Conservation (phyloP, 805 yeast genomes). For the Jamesozyma piceae region DNA sequence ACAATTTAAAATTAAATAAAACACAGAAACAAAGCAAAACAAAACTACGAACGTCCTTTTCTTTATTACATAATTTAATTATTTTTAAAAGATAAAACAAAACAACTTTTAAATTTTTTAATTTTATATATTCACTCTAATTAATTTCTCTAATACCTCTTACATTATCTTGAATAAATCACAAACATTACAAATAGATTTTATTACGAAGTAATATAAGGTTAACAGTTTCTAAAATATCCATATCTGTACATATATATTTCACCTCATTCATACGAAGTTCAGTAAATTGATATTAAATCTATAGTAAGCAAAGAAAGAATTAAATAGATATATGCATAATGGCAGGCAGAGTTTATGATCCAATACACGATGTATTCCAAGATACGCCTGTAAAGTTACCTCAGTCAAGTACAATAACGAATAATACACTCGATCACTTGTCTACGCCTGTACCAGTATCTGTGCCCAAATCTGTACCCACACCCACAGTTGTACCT, state of each 20-base stretch:
- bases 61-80: background rate
- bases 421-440: background rate
- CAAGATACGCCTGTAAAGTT: conserved; percentile 12
- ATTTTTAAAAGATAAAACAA: no score
- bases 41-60: background rate
- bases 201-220: no score
- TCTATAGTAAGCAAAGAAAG: no score
- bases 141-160: background rate
- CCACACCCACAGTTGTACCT: background rate
- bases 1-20: background rate
- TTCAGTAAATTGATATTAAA: no score
- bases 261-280: no score
- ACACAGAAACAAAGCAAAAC: background rate
- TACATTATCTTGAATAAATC: no score
- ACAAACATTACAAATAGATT: no score
- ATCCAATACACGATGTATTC: conserved; percentile 30
- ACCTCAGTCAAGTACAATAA: background rate
- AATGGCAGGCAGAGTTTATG: conserved; percentile 30
- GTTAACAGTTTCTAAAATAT: no score
- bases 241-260: no score
- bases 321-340: background rate
- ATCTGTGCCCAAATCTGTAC: no score
- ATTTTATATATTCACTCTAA: background rate
- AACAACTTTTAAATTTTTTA: no score
- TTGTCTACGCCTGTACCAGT: no score